Percentiles rank a stretch among this genome's conserved stretches.
Evolutionary conservation across 495 filamentous ascomycete species (phyloP).

Genomic region (Aeminium ludgeri): DNA sequence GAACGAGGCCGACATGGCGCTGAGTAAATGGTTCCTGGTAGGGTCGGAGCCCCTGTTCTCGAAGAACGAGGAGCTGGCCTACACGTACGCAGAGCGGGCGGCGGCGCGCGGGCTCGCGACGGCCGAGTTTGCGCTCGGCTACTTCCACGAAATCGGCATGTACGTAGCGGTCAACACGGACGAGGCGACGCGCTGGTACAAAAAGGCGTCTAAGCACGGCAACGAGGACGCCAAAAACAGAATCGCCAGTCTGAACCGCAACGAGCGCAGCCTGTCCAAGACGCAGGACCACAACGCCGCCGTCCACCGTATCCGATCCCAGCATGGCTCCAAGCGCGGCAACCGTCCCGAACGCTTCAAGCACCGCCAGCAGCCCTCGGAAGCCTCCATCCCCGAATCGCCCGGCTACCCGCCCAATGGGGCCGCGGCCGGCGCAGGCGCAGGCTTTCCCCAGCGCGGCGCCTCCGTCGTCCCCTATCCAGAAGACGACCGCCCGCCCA

Average conservation of each 20-base stretch:
- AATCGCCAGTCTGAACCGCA: conserved; percentile 69
- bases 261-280: conserved; percentile 72
- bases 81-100: conserved; percentile 74
- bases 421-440: background rate
- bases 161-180: conserved; percentile 63
- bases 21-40: conserved; percentile 97
- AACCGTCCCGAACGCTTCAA: conserved; percentile 50
- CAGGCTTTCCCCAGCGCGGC: conserved; percentile 2
- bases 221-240: conserved; percentile 75
- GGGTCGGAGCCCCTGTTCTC: conserved; percentile 80
- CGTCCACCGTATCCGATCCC: conserved; percentile 76
- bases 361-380: conserved; percentile 21
- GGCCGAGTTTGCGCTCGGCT: conserved; percentile 91
- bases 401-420: background rate
- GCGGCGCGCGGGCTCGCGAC: conserved; percentile 66
- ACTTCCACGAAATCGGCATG: conserved; percentile 94
- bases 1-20: conserved; percentile 82
- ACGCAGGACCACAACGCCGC: conserved; percentile 87
- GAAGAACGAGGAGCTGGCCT: conserved; percentile 90
- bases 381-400: no score
- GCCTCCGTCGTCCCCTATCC: conserved; percentile 42
- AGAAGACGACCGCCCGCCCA: conserved; percentile 35
- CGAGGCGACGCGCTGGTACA: conserved; percentile 80
- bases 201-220: conserved; percentile 73
- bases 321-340: conserved; percentile 71